phyloP scores from a whole-genome alignment of 176 grass and related monocot genomes.

The Bromus sterilis region DNA sequence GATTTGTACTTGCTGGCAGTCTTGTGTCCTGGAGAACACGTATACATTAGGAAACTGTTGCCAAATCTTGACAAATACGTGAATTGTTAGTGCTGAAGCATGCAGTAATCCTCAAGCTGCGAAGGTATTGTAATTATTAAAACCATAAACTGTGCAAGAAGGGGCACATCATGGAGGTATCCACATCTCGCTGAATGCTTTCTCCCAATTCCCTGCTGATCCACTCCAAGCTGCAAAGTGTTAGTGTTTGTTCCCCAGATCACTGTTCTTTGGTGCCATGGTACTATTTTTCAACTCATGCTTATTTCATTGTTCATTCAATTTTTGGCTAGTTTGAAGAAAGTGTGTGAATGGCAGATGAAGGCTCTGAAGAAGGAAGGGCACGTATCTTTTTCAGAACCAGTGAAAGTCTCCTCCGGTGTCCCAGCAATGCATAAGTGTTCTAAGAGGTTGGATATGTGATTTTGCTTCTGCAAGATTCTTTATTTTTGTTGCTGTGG shows the following conservation, averaged over 20 bases:
- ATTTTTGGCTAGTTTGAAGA: not conserved
- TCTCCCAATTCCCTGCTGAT: not conserved
- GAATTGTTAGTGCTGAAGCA: not conserved
- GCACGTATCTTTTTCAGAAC: not conserved
- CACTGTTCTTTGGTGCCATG: not conserved
- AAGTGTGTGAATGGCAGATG: not conserved
- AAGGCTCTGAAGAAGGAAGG: not conserved
- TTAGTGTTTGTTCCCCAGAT: not conserved
- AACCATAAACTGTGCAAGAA: not conserved
- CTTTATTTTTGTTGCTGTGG: not conserved
- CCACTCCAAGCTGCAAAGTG: not conserved
- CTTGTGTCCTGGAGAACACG: not conserved
- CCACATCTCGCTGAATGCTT: not conserved
- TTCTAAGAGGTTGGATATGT: not conserved
- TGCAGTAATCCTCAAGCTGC: not conserved
- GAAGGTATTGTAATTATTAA: not conserved
- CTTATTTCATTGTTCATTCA: not conserved
- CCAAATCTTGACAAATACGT: not conserved
- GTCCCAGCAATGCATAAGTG: not conserved
- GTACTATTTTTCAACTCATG: not conserved
- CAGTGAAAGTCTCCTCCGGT: not conserved
- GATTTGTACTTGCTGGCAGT: constrained; percentile 30
- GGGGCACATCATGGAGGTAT: not conserved
- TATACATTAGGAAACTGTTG: not conserved
- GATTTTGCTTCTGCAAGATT: not conserved